Evolutionary conservation across 495 filamentous ascomycete species (phyloP).

Genomic region (Podospora fimiseda): DNA sequence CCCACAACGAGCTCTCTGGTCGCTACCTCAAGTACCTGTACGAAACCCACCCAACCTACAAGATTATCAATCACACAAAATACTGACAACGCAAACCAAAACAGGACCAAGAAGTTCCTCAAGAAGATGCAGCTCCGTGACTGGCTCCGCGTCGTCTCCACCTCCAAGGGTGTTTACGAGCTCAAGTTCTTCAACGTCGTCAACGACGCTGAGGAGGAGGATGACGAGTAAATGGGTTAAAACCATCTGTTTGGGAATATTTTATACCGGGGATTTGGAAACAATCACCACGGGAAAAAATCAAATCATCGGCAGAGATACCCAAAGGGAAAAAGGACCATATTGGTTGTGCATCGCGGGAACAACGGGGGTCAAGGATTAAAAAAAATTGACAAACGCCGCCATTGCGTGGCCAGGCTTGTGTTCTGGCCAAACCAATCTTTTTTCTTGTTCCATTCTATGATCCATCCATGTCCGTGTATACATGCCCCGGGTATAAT

Average conservation of each 20-base stretch:
- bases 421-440: slow-evolving; percentile 14
- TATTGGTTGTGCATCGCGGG: slow-evolving; percentile 23
- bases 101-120: slow-evolving; percentile 99
- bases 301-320: slow-evolving; percentile 19
- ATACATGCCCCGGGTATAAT: slow-evolving; percentile 5
- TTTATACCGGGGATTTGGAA: slow-evolving; percentile 6
- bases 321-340: slow-evolving; percentile 15
- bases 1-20: slow-evolving; percentile 96
- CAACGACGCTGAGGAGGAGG: slow-evolving; percentile 92
- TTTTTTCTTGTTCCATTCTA: background rate
- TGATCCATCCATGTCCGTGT: background rate
- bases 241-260: slow-evolving; percentile 12
- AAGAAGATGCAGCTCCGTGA: slow-evolving; percentile 99
- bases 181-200: slow-evolving; percentile 99
- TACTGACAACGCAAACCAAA: slow-evolving; percentile 2
- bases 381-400: slow-evolving; percentile 17
- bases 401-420: slow-evolving; percentile 17
- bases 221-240: slow-evolving; percentile 80
- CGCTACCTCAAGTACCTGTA: slow-evolving; percentile 99
- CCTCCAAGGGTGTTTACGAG: slow-evolving; percentile 95
- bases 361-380: slow-evolving; percentile 19
- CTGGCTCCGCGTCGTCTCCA: slow-evolving; percentile 98
- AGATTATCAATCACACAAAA: background rate
- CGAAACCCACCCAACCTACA: slow-evolving; percentile 27
- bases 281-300: background rate